phyloP scores from a whole-genome alignment of 805 yeast species.

The Barnettozyma siamensis region DNA sequence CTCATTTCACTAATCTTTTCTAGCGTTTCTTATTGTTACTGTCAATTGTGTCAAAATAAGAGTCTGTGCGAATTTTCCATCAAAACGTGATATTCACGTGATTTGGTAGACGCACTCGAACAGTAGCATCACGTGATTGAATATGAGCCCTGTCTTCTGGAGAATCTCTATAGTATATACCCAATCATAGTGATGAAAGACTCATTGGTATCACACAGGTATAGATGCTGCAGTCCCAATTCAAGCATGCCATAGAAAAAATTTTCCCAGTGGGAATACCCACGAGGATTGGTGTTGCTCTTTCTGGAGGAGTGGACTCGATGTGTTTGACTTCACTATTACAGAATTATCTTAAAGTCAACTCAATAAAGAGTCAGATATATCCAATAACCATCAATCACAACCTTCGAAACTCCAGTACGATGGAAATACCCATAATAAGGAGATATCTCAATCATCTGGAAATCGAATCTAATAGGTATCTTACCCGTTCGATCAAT shows the following conservation, averaged over 20 bases:
- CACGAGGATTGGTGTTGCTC: conserved; percentile 43
- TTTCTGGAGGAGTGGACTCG: conserved; percentile 82
- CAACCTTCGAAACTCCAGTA: conserved; percentile 36
- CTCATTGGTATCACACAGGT: background rate
- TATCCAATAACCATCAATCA: conserved; percentile 68
- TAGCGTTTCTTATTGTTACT: no score
- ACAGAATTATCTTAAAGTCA: conserved; percentile 27
- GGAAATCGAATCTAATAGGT: conserved; percentile 21
- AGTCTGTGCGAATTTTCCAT: background rate
- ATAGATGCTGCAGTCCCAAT: conserved; percentile 3
- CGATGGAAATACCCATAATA: conserved; percentile 22
- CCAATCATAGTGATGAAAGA: no score
- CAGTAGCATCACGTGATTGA: no score
- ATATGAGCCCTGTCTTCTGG: no score
- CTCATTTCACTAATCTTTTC: no score
- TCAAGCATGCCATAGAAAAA: background rate
- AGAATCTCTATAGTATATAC: no score
- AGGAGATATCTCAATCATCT: conserved; percentile 12
- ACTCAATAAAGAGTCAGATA: conserved; percentile 29
- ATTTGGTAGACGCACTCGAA: background rate
- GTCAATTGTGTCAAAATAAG: background rate
- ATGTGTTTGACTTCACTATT: conserved; percentile 58
- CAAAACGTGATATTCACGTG: background rate
- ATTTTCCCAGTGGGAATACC: conserved; percentile 18
- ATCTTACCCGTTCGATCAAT: conserved; percentile 26